phyloP scores from a whole-genome alignment of 2,329 filamentous ascomycete genomes.

The Stemphylium lycopersici region DNA sequence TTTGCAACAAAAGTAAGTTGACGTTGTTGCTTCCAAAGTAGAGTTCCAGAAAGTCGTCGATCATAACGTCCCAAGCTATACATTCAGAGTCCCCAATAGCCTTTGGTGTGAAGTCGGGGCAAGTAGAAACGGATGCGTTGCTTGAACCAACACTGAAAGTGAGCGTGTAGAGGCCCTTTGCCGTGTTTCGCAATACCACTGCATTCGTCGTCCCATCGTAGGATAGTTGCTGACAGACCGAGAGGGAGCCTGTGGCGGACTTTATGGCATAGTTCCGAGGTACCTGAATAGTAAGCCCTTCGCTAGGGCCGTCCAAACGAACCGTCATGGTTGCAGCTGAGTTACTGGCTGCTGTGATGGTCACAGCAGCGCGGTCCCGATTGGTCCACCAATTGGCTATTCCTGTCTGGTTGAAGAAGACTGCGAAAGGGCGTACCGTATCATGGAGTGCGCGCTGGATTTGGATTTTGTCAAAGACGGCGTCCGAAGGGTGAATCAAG shows the following conservation, averaged over 20 bases:
- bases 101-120: conserved; percentile 12
- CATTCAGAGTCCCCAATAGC: conserved; percentile 8
- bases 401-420: conserved; percentile 15
- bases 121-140: conserved; percentile 4
- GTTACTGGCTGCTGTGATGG: background rate
- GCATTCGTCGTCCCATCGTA: conserved; percentile 12
- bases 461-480: conserved; percentile 13
- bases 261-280: conserved; percentile 6
- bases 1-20: conserved; percentile 12
- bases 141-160: background rate
- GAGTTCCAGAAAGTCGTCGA: conserved; percentile 14
- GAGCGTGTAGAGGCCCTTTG: conserved; percentile 7
- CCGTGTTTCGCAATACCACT: conserved; percentile 12
- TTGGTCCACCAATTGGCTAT: conserved; percentile 17
- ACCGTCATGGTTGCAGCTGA: conserved; percentile 10
- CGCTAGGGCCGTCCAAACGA: conserved; percentile 4
- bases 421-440: conserved; percentile 9
- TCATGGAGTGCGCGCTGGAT: conserved; percentile 11
- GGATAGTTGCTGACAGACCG: conserved; percentile 11
- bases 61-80: conserved; percentile 14
- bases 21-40: conserved; percentile 18
- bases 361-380: conserved; percentile 3
- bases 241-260: conserved; percentile 8
- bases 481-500: conserved; percentile 16
- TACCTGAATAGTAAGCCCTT: conserved; percentile 9